Evolutionary conservation across 2,329 filamentous ascomycete species (phyloP).

Genomic region (Colletotrichum chrysophilum): DNA sequence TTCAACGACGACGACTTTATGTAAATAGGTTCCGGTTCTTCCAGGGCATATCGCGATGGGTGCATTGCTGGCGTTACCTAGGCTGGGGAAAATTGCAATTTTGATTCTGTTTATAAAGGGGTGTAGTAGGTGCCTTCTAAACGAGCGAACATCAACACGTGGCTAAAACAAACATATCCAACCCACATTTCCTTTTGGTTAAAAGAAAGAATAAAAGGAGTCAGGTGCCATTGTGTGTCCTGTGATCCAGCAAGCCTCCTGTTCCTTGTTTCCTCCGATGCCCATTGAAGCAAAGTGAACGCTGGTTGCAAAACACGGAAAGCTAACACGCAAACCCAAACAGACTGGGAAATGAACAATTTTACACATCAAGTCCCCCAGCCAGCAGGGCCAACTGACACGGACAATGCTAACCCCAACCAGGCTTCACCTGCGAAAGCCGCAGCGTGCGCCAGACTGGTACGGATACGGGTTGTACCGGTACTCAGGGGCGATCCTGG

Average conservation of each 20-base stretch:
- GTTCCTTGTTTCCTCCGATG: background rate
- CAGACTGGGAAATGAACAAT: background rate
- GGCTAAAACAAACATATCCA: background rate
- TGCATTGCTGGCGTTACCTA: background rate
- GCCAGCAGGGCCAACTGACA: background rate
- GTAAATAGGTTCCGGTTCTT: constrained; percentile 28
- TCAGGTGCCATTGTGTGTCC: constrained; percentile 4
- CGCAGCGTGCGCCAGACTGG: background rate
- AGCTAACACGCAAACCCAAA: background rate
- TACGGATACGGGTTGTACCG: background rate
- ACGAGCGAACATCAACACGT: background rate
- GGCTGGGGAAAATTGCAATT: background rate
- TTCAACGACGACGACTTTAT: constrained; percentile 52
- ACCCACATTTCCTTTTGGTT: background rate
- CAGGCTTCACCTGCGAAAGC: background rate
- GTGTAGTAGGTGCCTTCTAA: background rate
- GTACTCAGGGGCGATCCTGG: background rate
- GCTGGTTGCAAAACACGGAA: background rate
- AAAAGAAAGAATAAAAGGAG: background rate
- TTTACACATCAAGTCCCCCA: background rate
- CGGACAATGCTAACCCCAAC: background rate
- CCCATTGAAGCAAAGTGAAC: background rate
- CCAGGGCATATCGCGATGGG: background rate
- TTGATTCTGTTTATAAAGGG: background rate
- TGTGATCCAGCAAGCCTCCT: constrained; percentile 3